Conservation (phyloP, 176 grass and related monocot genomes). For the Ensete ventricosum region DNA sequence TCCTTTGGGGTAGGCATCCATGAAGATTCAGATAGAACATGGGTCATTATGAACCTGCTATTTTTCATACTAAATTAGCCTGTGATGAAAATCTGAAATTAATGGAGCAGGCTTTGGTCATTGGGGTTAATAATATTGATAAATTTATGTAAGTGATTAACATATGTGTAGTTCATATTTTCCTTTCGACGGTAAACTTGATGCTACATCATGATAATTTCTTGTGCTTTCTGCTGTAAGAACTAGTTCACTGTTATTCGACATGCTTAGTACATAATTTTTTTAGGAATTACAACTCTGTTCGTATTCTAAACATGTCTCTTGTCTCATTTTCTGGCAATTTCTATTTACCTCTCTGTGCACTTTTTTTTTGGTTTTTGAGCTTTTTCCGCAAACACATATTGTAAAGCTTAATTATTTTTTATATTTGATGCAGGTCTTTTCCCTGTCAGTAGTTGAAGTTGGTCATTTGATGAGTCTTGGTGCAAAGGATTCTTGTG, state of each 20-base stretch:
- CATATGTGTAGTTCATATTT: no score
- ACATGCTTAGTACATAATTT: no score
- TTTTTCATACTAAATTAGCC: not conserved
- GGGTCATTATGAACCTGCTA: no score
- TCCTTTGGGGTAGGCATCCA: no score
- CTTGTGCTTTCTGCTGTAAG: not conserved
- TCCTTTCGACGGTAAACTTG: not conserved
- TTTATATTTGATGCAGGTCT: slow-evolving; percentile 37
- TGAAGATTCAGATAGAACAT: no score
- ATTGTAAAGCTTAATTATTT: not conserved
- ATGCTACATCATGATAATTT: not conserved
- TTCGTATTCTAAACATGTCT: not conserved
- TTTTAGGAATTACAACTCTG: no score
- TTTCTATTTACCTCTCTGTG: not conserved
- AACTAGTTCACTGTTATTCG: not conserved
- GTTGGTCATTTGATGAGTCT: slow-evolving; percentile 72
- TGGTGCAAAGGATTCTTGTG: slow-evolving; percentile 70
- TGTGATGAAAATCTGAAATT: not conserved
- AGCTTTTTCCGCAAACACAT: not conserved
- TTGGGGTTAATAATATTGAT: not conserved
- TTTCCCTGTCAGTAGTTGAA: slow-evolving; percentile 76
- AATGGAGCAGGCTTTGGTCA: not conserved
- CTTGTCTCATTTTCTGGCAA: not conserved
- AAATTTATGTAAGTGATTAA: no score
- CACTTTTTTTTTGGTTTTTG: not conserved